Conservation (phyloP, 2,329 filamentous ascomycete genomes). For the Colletotrichum orchidophilum region DNA sequence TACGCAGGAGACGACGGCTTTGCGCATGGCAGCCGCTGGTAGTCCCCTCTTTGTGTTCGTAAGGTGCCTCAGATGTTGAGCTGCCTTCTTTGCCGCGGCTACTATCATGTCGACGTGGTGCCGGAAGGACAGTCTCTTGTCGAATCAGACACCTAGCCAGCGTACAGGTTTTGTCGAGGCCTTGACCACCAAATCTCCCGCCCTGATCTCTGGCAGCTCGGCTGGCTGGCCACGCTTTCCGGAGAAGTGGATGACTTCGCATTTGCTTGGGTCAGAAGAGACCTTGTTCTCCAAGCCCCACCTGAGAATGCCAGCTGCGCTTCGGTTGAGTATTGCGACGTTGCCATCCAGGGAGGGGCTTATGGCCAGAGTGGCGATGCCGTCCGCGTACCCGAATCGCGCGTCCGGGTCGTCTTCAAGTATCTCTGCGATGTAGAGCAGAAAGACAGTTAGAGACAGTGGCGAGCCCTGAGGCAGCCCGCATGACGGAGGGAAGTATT, state of each 20-base stretch:
- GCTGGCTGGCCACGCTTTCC: neutral
- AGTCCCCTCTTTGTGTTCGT: neutral
- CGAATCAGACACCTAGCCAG: neutral
- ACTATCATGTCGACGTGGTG: neutral
- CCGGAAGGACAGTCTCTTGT: neutral
- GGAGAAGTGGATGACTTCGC: neutral
- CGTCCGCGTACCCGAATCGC: neutral
- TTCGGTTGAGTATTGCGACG: neutral
- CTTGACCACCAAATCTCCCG: neutral
- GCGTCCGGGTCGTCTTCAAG: neutral
- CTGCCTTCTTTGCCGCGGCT: neutral
- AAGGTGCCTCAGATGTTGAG: neutral
- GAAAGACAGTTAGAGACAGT: constrained; percentile 11
- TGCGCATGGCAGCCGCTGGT: neutral
- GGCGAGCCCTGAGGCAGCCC: constrained; percentile 19
- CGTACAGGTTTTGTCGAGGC: neutral
- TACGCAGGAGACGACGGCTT: neutral
- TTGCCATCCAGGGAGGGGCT: neutral
- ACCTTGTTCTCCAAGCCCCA: neutral
- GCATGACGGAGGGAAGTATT: neutral
- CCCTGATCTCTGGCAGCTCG: neutral
- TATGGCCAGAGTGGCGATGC: neutral
- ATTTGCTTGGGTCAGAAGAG: neutral
- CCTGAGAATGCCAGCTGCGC: neutral
- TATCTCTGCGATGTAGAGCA: constrained; percentile 9